phyloP scores from a whole-genome alignment of 2,329 filamentous ascomycete species.

The Colletotrichum costaricense region DNA sequence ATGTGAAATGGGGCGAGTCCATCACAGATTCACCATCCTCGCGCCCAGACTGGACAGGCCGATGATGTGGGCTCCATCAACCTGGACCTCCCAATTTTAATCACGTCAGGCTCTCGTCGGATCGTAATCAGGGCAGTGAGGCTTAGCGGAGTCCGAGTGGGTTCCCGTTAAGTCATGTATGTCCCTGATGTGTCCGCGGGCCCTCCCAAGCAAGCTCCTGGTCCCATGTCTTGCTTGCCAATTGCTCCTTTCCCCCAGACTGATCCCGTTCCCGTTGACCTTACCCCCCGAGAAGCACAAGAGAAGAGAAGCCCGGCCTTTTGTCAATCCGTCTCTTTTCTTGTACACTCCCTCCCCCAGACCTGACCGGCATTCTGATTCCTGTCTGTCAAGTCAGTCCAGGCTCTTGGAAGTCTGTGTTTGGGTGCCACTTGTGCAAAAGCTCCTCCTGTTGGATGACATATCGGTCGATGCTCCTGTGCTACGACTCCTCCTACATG shows the following conservation, averaged over 20 bases:
- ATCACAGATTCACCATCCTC: conserved; percentile 15
- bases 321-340: conserved; percentile 5
- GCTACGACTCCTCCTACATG: neutral
- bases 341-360: conserved; percentile 16
- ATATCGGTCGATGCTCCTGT: conserved; percentile 23
- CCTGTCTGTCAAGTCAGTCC: conserved; percentile 18
- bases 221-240: conserved; percentile 22
- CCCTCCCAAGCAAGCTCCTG: conserved; percentile 5
- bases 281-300: neutral
- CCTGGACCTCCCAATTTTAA: conserved; percentile 35
- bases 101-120: conserved; percentile 33
- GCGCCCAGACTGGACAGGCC: conserved; percentile 22
- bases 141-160: conserved; percentile 35
- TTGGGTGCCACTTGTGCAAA: conserved; percentile 16
- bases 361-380: neutral
- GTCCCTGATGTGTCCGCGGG: neutral
- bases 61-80: conserved; percentile 28
- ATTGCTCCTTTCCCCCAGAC: conserved; percentile 16
- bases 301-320: conserved; percentile 12
- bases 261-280: conserved; percentile 2
- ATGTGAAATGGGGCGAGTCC: conserved; percentile 16
- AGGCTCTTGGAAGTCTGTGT: conserved; percentile 15
- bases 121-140: conserved; percentile 35
- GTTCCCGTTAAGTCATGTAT: conserved; percentile 29
- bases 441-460: conserved; percentile 31